Evolutionary conservation across 176 grass and related monocot species (phyloP).

Genomic region (Aechmea fasciata): DNA sequence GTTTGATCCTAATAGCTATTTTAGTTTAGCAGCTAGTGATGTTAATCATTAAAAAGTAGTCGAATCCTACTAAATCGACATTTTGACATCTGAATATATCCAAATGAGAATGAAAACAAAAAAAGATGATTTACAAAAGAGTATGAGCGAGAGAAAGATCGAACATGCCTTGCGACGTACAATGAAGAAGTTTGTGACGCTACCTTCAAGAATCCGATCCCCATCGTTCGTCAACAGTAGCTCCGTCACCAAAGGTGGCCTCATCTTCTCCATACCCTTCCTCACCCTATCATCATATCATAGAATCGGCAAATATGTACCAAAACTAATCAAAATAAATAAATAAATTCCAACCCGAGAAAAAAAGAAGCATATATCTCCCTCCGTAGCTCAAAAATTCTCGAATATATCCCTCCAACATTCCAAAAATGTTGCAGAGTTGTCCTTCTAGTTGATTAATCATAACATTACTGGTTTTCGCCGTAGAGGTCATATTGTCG

Average conservation of each 20-base stretch:
- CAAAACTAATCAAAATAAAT: no score
- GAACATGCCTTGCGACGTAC: constrained; percentile 43
- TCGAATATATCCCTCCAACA: not conserved
- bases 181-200: constrained; percentile 79
- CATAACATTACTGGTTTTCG: no score
- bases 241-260: constrained; percentile 56
- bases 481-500: no score
- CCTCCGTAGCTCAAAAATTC: no score
- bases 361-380: not conserved
- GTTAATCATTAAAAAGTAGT: no score
- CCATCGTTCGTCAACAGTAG: constrained; percentile 74
- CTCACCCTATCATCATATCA: constrained; percentile 35
- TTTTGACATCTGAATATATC: no score
- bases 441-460: no score
- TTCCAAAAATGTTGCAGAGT: not conserved
- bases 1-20: no score
- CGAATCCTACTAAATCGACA: no score
- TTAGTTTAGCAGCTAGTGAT: no score
- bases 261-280: constrained; percentile 81
- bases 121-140: not conserved
- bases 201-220: constrained; percentile 74
- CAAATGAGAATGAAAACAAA: not conserved
- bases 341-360: not conserved
- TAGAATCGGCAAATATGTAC: no score
- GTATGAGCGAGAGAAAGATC: not conserved